Percentiles rank a stretch among this genome's conserved stretches.
These are phyloP conservation scores for Suillus subluteus DNA, from an alignment of 768 basidiomycete genomes.

Conservation along the genomic window DNA sequence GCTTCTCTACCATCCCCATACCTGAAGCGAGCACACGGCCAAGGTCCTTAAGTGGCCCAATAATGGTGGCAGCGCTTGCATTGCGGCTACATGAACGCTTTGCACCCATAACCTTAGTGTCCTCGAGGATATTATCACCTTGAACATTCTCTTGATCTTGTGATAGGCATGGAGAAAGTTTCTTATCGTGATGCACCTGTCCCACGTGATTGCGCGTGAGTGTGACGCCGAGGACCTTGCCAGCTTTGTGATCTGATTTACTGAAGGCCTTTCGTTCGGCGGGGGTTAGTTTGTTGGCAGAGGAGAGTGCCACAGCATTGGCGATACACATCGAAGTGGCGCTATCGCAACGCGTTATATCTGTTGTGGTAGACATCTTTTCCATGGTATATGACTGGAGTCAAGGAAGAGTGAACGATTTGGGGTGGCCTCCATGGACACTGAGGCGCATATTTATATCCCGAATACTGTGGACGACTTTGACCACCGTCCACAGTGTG, in stretches of 20 bases:
- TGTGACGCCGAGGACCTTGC: constrained; percentile 19
- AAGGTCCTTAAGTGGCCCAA: constrained; percentile 15
- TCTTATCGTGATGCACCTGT: no score
- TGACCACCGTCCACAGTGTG: neutral
- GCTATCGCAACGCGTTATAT: neutral
- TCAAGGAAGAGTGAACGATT: neutral
- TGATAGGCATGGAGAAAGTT: neutral
- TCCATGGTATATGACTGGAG: neutral
- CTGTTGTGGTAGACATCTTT: neutral
- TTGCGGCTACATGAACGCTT: constrained; percentile 13
- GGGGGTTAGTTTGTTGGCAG: constrained; percentile 14
- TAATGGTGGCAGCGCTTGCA: constrained; percentile 12
- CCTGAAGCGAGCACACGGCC: neutral
- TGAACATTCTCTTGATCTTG: constrained; percentile 1
- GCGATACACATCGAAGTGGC: neutral
- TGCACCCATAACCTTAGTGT: constrained; percentile 11
- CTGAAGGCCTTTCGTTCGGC: constrained; percentile 15
- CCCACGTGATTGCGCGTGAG: constrained; percentile 22
- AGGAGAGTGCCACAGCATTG: constrained; percentile 5
- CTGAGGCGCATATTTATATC: neutral
- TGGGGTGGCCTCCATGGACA: neutral
- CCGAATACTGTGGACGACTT: neutral
- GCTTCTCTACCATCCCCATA: constrained; percentile 6
- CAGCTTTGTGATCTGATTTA: constrained; percentile 19
- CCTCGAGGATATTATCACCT: neutral